Percentiles rank a stretch among this genome's conserved stretches.
Evolutionary conservation across 2,329 filamentous ascomycete species (phyloP).

Genomic region (Phyllachora maydis): DNA sequence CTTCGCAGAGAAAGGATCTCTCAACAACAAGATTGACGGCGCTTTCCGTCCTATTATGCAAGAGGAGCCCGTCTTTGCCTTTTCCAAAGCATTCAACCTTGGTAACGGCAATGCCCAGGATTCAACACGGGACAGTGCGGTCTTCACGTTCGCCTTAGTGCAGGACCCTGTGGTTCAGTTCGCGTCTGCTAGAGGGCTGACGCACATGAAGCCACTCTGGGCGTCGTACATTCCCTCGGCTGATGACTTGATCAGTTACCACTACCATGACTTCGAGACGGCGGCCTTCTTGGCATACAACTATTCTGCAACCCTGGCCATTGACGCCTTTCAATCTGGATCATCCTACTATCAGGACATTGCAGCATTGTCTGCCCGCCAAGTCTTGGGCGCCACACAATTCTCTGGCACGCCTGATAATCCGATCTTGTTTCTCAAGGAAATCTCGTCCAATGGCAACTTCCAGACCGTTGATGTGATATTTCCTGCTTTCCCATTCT

Average conservation of each 20-base stretch:
- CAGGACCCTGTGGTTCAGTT: slow-evolving; percentile 67
- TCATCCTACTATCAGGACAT: slow-evolving; percentile 60
- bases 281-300: slow-evolving; percentile 44
- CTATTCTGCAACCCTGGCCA: slow-evolving; percentile 50
- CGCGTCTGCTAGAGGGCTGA: slow-evolving; percentile 55
- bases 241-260: slow-evolving; percentile 47
- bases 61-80: slow-evolving; percentile 66
- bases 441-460: slow-evolving; percentile 72
- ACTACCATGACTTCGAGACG: slow-evolving; percentile 52
- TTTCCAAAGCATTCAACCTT: slow-evolving; percentile 42
- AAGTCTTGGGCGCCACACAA: slow-evolving; percentile 59
- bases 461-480: slow-evolving; percentile 77
- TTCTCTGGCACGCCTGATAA: slow-evolving; percentile 53
- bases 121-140: slow-evolving; percentile 24
- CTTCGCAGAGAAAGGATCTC: slow-evolving; percentile 45
- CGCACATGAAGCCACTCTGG: slow-evolving; percentile 64
- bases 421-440: slow-evolving; percentile 62
- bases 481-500: slow-evolving; percentile 72
- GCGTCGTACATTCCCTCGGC: slow-evolving; percentile 47
- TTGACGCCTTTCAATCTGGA: slow-evolving; percentile 54
- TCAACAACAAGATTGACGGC: slow-evolving; percentile 47
- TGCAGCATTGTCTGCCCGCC: slow-evolving; percentile 55
- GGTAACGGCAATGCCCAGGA: slow-evolving; percentile 8
- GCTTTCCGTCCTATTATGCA: slow-evolving; percentile 52
- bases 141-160: slow-evolving; percentile 59